These are phyloP conservation scores for Lachnellula subtilissima DNA, from an alignment of 2,329 filamentous ascomycete genomes.

Conservation along the genomic window DNA sequence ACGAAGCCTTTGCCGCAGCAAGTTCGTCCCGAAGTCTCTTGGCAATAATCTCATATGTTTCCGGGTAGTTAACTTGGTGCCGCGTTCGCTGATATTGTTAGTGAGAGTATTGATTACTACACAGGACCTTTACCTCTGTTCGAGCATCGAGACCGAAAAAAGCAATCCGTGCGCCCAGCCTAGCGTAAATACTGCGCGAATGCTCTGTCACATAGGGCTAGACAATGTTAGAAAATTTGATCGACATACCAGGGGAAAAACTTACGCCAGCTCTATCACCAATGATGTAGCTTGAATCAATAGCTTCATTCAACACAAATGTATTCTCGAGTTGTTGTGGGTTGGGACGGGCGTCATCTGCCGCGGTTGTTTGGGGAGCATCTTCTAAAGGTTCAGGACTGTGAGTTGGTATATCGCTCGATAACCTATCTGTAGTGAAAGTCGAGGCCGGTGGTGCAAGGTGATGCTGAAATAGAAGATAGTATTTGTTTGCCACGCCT, in stretches of 20 bases:
- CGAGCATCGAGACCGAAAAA: constrained; percentile 89
- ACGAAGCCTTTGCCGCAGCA: constrained; percentile 56
- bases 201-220: constrained; percentile 80
- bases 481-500: constrained; percentile 93
- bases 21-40: constrained; percentile 71
- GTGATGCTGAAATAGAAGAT: constrained; percentile 96
- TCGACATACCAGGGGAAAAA: background rate
- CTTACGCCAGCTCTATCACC: constrained; percentile 53
- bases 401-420: background rate
- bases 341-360: constrained; percentile 57
- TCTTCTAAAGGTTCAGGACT: constrained; percentile 27
- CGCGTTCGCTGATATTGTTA: constrained; percentile 58
- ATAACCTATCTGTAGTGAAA: constrained; percentile 68
- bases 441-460: constrained; percentile 79
- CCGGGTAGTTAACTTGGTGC: constrained; percentile 90
- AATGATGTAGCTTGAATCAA: constrained; percentile 63
- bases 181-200: constrained; percentile 82
- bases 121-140: constrained; percentile 58
- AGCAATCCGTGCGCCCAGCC: constrained; percentile 74
- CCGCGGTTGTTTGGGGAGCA: constrained; percentile 52
- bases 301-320: constrained; percentile 59
- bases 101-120: constrained; percentile 27
- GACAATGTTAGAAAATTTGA: constrained; percentile 1
- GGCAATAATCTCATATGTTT: constrained; percentile 84
- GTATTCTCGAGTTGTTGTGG: constrained; percentile 68